Base-by-base conservation (phyloP, 2,329 filamentous ascomycete species). In the Pyricularia sp. region DNA sequence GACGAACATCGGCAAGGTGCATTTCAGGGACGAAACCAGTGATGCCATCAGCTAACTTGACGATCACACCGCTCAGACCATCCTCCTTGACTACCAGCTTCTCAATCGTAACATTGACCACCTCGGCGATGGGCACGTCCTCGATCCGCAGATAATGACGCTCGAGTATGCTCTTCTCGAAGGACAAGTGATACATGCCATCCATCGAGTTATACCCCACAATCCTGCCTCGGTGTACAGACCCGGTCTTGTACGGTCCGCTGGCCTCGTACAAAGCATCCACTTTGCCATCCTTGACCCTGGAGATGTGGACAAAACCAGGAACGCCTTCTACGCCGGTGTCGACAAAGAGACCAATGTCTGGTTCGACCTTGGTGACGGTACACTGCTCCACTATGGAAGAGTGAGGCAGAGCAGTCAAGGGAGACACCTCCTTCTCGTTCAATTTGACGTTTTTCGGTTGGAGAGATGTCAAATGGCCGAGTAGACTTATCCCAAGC, bases 291-390 rank as follows among this genome's bases (percentile, higher is more conserved):
- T 99, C 93, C 66, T 93, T 89, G 67, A 99, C 84, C 68, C 90
- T 86, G 0, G 94, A 99, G 68, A 99, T 96, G 75, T 99, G 94
- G 26, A 96, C 92, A 72, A 97, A 99, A 10, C 91, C 91, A n/a
- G 84, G 80, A 2, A 93, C 79, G 33, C 87, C 84, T 55, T 83
- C 79, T 6, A 88, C 77, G 2, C 87, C 87, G 30, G 93, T 77
- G 69, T 90, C 84, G 19, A 93, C 81, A 71, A 96, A 96, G 2
- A 97, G 80, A 64, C 94, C 96, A 66, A 93, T 84, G 3, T 88
- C 86, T 5, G 87, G 80, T 69, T 96, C 89, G 2, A 97, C 91
- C 69, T 89, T 89, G 64, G 87, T 83, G 8, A 99, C 87, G 49
- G 85, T 91, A 65, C 90, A 91, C 69, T 88, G 84, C 61, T 93